Evolutionary conservation across 31 red algal genomes (phyloP).

Genomic region (Odonthalia washingtoniensis): DNA sequence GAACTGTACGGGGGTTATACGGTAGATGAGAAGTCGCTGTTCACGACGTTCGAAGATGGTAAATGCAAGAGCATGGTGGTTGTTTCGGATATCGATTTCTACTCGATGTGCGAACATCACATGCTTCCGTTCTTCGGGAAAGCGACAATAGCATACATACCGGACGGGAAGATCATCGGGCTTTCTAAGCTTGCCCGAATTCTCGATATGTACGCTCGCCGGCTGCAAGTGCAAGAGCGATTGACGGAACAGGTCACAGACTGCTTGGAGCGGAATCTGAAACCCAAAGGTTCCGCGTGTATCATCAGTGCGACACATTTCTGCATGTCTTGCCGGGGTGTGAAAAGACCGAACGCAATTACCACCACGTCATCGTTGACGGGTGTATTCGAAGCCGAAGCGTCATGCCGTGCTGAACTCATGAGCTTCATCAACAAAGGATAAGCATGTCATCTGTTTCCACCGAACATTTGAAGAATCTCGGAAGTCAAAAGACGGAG

Average conservation of each 20-base stretch:
- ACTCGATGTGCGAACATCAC: slow-evolving; percentile 97
- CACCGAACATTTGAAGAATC: too few species aligned
- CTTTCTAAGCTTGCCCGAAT: slow-evolving; percentile 95
- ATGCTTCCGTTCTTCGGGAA: slow-evolving; percentile 90
- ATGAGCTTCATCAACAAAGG: too few species aligned
- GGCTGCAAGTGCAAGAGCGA: slow-evolving; percentile 97
- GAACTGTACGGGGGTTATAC: slow-evolving; percentile 38
- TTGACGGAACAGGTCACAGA: slow-evolving; percentile 96
- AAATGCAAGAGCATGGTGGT: slow-evolving; percentile 46
- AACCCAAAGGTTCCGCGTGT: slow-evolving; percentile 77
- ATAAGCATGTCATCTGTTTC: too few species aligned
- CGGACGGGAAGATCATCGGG: slow-evolving; percentile 83
- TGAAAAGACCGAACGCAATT: slow-evolving; percentile 72
- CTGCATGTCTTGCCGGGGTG: slow-evolving; percentile 97
- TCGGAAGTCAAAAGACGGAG: too few species aligned
- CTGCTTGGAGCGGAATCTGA: slow-evolving; percentile 60
- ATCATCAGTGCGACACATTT: slow-evolving; percentile 86
- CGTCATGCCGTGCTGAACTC: background rate
- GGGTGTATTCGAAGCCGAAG: slow-evolving; percentile 42
- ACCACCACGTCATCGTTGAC: slow-evolving; percentile 65
- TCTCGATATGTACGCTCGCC: slow-evolving; percentile 81
- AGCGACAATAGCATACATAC: slow-evolving; percentile 90
- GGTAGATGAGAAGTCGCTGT: slow-evolving; percentile 32
- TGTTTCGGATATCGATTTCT: slow-evolving; percentile 77
- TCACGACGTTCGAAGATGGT: slow-evolving; percentile 29